A percentile compares a stretch with the other conserved stretches of the same genome.
phyloP scores from a whole-genome alignment of 176 grass and related monocot species.

The Triticum turgidum region DNA sequence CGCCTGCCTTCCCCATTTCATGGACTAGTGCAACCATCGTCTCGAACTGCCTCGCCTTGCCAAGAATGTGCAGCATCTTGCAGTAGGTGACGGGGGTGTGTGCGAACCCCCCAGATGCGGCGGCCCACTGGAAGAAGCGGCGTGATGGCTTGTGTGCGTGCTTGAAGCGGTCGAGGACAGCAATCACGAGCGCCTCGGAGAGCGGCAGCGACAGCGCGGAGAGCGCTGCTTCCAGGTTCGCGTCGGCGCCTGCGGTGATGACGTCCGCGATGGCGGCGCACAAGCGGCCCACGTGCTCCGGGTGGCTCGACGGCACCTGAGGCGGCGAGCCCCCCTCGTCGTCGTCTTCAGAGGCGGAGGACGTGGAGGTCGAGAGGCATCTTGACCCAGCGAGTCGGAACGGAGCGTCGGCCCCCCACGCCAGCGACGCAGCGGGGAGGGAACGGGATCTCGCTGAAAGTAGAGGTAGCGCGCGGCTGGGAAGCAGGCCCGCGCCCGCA shows the following conservation, averaged over 20 bases:
- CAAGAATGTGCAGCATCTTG: constrained; percentile 70
- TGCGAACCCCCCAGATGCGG: constrained; percentile 18
- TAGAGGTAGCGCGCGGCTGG: background rate
- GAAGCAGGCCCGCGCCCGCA: background rate
- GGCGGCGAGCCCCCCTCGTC: background rate
- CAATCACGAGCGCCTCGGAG: constrained; percentile 47
- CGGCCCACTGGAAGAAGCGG: constrained; percentile 66
- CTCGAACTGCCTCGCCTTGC: constrained; percentile 75
- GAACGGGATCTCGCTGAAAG: constrained; percentile 18
- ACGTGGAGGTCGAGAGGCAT: constrained; percentile 21
- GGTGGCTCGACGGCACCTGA: background rate
- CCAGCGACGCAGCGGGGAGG: background rate
- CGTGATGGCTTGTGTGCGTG: constrained; percentile 44
- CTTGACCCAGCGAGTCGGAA: background rate
- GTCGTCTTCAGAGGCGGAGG: background rate
- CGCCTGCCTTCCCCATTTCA: constrained; percentile 63
- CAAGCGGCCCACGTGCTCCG: constrained; percentile 36
- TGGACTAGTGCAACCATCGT: constrained; percentile 61
- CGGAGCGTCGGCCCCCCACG: background rate
- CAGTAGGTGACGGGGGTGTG: constrained; percentile 63
- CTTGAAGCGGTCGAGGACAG: constrained; percentile 53
- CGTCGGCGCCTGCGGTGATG: constrained; percentile 20
- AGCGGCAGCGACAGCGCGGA: constrained; percentile 37
- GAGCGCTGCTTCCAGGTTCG: constrained; percentile 46
- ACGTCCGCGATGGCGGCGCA: constrained; percentile 63